These are phyloP conservation scores for Sporothrix inflata DNA, from an alignment of 2,329 filamentous ascomycete genomes.

Conservation along the genomic window DNA sequence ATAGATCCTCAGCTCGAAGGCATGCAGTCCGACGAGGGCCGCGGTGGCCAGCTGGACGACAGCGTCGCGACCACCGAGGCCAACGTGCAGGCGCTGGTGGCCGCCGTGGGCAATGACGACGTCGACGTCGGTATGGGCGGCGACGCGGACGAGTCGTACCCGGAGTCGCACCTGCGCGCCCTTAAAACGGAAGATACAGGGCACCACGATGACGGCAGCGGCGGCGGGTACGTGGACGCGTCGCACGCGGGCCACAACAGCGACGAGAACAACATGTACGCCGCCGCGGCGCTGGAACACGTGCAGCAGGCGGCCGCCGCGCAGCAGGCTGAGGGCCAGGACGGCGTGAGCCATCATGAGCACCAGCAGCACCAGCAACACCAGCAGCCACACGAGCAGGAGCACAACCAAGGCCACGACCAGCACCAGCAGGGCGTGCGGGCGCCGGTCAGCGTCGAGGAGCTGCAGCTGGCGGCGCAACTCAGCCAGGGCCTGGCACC, in stretches of 20 bases:
- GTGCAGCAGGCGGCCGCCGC: conserved; percentile 28
- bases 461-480: conserved; percentile 62
- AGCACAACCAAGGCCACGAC: conserved; percentile 36
- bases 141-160: conserved; percentile 29
- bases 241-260: not conserved
- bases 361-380: conserved; percentile 42
- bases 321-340: conserved; percentile 2
- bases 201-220: not conserved
- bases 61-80: conserved; percentile 27
- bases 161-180: conserved; percentile 33
- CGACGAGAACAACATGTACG: conserved; percentile 24
- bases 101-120: conserved; percentile 8
- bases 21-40: conserved; percentile 32
- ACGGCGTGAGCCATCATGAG: conserved; percentile 41
- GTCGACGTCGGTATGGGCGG: not conserved
- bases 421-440: conserved; percentile 40
- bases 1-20: conserved; percentile 39
- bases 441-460: conserved; percentile 53
- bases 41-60: conserved; percentile 12
- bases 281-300: conserved; percentile 21
- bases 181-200: conserved; percentile 31
- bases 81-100: conserved; percentile 23
- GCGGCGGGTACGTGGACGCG: conserved; percentile 19
- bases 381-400: conserved; percentile 41
- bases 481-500: conserved; percentile 59